phyloP scores from a whole-genome alignment of 2,329 filamentous ascomycete genomes.

The Sporothrix humicola region DNA sequence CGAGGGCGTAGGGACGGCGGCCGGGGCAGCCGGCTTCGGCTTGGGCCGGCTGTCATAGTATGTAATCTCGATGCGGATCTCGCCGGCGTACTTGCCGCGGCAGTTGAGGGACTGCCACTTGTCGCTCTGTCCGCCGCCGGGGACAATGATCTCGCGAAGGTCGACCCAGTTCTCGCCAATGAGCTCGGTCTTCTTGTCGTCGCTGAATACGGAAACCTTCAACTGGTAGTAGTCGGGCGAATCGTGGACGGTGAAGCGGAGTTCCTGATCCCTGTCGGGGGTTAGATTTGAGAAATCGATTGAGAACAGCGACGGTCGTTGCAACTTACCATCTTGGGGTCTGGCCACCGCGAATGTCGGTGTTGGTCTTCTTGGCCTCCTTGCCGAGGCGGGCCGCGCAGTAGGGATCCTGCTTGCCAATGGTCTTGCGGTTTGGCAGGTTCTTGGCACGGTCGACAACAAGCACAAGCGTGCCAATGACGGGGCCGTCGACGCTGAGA shows the following conservation, averaged over 20 bases:
- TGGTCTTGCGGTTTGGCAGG: constrained; percentile 92
- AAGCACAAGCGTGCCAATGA: constrained; percentile 90
- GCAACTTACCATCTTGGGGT: constrained; percentile 84
- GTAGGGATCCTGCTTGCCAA: constrained; percentile 98
- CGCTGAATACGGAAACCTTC: constrained; percentile 95
- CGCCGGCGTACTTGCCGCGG: constrained; percentile 93
- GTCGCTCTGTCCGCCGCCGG: constrained; percentile 91
- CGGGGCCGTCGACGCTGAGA: constrained; percentile 88
- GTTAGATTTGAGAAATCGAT: too few relatives aligned
- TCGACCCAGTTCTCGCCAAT: constrained; percentile 95
- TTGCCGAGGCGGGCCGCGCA: constrained; percentile 93
- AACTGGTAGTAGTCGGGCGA: constrained; percentile 95
- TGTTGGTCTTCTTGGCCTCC: constrained; percentile 95
- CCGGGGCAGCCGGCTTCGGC: constrained; percentile 66
- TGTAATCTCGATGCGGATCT: constrained; percentile 92
- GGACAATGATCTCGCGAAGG: constrained; percentile 77
- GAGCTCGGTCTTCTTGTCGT: constrained; percentile 96
- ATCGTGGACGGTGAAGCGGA: constrained; percentile 94
- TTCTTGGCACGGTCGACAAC: constrained; percentile 97
- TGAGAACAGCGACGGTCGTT: too few relatives aligned
- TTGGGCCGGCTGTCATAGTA: constrained; percentile 92
- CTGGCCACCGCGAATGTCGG: constrained; percentile 91
- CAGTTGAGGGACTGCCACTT: constrained; percentile 87
- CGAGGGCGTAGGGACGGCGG: constrained; percentile 42
- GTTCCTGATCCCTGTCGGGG: constrained; percentile 83